A percentile compares a stretch with the other conserved stretches of the same genome.
Conservation (phyloP, 2,329 filamentous ascomycete species). For the Alternaria rosae region DNA sequence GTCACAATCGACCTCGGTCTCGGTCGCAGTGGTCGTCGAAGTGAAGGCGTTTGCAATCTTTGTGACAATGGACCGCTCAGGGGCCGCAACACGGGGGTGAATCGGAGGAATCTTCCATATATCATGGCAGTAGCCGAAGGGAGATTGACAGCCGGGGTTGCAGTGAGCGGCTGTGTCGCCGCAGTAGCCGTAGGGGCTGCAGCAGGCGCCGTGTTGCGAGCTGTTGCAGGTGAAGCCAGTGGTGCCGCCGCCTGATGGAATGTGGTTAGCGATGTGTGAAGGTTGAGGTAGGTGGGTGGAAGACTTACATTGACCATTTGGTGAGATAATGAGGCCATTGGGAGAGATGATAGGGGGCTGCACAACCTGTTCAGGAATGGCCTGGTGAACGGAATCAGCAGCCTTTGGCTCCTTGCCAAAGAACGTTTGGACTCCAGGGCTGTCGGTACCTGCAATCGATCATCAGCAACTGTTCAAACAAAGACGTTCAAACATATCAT, state of each 20-base stretch:
- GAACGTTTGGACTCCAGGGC: conserved; percentile 14
- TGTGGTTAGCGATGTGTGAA: not conserved
- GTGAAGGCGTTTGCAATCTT: not conserved
- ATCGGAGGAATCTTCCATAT: not conserved
- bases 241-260: not conserved
- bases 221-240: conserved; percentile 6
- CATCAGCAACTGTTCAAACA: not conserved
- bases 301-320: conserved; percentile 4
- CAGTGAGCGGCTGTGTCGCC: conserved; percentile 26
- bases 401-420: not conserved
- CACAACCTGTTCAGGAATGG: not conserved
- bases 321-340: not conserved
- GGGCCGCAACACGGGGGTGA: not conserved
- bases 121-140: conserved; percentile 9
- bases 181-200: conserved; percentile 9
- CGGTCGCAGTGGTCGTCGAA: not conserved
- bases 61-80: not conserved
- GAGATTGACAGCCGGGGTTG: conserved; percentile 24
- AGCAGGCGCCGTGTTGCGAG: conserved; percentile 2
- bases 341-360: not conserved
- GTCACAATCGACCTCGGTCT: not conserved
- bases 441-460: conserved; percentile 13
- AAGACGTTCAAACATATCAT: too few species aligned
- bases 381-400: not conserved
- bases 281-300: not conserved